These are phyloP conservation scores for Myxozyma kluyveri DNA, from an alignment of 805 yeast species.

Conservation along the genomic window DNA sequence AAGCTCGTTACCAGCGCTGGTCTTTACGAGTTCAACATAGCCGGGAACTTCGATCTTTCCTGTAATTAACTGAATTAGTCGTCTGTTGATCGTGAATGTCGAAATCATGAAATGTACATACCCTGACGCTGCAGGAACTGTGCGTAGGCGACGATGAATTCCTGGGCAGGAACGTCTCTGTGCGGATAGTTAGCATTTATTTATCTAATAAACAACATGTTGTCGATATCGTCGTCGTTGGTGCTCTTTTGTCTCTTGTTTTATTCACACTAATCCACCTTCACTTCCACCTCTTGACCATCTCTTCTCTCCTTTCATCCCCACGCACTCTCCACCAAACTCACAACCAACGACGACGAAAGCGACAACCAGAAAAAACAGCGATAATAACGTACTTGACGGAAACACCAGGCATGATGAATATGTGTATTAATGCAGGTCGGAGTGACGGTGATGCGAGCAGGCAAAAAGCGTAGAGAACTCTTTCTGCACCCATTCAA, in stretches of 20 bases:
- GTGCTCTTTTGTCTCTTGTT: too few relatives aligned
- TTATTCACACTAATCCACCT: too few relatives aligned
- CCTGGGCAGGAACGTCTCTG: conserved; percentile 99
- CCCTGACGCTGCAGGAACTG: conserved; percentile 99
- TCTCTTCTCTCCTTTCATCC: too few relatives aligned
- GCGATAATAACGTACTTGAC: conserved; percentile 73
- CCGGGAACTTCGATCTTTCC: conserved; percentile 97
- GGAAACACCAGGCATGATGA: conserved; percentile 89
- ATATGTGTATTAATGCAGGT: neutral
- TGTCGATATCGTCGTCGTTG: neutral
- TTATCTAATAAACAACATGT: too few relatives aligned
- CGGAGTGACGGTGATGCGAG: neutral
- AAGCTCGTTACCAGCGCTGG: conserved; percentile 96
- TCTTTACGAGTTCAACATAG: conserved; percentile 99
- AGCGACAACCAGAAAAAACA: too few relatives aligned
- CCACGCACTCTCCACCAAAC: too few relatives aligned
- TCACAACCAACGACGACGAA: too few relatives aligned
- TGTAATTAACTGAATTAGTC: conserved; percentile 5
- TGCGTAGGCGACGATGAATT: conserved; percentile 98
- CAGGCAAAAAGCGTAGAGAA: too few relatives aligned
- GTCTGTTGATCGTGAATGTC: neutral
- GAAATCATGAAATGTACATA: conserved; percentile 11
- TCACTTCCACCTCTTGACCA: too few relatives aligned
- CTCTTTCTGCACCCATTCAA: too few relatives aligned
- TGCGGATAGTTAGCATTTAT: too few relatives aligned